Conservation (phyloP, 2,329 filamentous ascomycete genomes). For the Didymella segeticola region DNA sequence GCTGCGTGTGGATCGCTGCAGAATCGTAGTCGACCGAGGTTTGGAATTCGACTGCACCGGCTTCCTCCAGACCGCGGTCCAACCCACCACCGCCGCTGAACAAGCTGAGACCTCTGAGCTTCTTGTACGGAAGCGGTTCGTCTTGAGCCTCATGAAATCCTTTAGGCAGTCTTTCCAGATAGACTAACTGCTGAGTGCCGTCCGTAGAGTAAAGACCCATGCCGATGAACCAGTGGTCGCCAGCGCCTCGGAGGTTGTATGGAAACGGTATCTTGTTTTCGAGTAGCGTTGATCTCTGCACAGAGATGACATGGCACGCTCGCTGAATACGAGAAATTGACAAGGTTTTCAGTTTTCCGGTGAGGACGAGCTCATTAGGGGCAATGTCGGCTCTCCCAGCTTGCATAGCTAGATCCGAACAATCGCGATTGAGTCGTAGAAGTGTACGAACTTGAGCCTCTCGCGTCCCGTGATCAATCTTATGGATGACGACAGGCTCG, state of each 20-base stretch:
- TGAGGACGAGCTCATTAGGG: slow-evolving; percentile 67
- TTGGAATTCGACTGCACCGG: slow-evolving; percentile 67
- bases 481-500: slow-evolving; percentile 68
- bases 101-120: slow-evolving; percentile 65
- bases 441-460: slow-evolving; percentile 60
- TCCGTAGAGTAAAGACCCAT: slow-evolving; percentile 25
- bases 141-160: slow-evolving; percentile 61
- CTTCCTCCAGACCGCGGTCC: slow-evolving; percentile 77
- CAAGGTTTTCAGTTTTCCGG: slow-evolving; percentile 53
- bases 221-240: slow-evolving; percentile 71
- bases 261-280: slow-evolving; percentile 60
- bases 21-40: slow-evolving; percentile 72
- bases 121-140: slow-evolving; percentile 47
- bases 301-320: slow-evolving; percentile 67
- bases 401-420: slow-evolving; percentile 39
- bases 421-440: slow-evolving; percentile 54
- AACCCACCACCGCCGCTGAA: slow-evolving; percentile 83
- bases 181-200: slow-evolving; percentile 1
- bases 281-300: slow-evolving; percentile 47
- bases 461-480: slow-evolving; percentile 37
- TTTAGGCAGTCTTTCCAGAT: slow-evolving; percentile 14
- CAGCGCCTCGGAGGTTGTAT: slow-evolving; percentile 70
- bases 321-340: slow-evolving; percentile 55
- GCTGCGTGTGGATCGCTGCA: slow-evolving; percentile 73
- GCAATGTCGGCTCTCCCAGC: slow-evolving; percentile 35